A percentile compares a stretch with the other conserved stretches of the same genome.
Conservation (phyloP, 2,329 filamentous ascomycete genomes). For the Esteya vermicola region DNA sequence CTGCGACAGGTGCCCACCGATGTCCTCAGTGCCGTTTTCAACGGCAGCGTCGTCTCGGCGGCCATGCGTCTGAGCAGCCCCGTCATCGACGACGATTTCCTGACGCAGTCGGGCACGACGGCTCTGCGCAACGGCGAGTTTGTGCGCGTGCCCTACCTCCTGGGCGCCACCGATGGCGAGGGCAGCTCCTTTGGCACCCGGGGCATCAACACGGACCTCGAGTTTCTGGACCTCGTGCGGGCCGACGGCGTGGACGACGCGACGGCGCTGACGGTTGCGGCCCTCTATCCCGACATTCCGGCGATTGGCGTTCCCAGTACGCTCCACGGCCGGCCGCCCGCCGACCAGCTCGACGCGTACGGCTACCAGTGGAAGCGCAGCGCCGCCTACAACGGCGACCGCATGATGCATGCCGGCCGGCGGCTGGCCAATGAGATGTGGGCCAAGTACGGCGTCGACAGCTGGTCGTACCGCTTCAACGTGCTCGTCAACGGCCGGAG, state of each 20-base stretch:
- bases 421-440: conserved; percentile 29
- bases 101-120: conserved; percentile 29
- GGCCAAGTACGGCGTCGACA: conserved; percentile 16
- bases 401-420: conserved; percentile 32
- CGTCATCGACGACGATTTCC: conserved; percentile 24
- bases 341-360: not conserved
- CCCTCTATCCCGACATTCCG: conserved; percentile 27
- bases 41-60: conserved; percentile 9
- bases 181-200: conserved; percentile 42
- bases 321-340: conserved; percentile 51
- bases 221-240: not conserved
- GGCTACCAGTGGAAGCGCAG: conserved; percentile 13
- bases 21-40: conserved; percentile 12
- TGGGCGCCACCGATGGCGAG: conserved; percentile 53
- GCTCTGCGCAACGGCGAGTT: conserved; percentile 43
- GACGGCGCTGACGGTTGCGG: not conserved
- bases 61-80: conserved; percentile 9
- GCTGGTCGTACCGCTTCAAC: conserved; percentile 36
- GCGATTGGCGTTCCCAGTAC: conserved; percentile 81
- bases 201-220: conserved; percentile 50
- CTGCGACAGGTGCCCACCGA: conserved; percentile 16
- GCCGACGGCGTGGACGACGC: not conserved
- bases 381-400: conserved; percentile 28
- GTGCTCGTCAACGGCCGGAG: conserved; percentile 26
- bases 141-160: conserved; percentile 45